Conservation (phyloP, 306 rosid genomes). For the Quercus bicolor region DNA sequence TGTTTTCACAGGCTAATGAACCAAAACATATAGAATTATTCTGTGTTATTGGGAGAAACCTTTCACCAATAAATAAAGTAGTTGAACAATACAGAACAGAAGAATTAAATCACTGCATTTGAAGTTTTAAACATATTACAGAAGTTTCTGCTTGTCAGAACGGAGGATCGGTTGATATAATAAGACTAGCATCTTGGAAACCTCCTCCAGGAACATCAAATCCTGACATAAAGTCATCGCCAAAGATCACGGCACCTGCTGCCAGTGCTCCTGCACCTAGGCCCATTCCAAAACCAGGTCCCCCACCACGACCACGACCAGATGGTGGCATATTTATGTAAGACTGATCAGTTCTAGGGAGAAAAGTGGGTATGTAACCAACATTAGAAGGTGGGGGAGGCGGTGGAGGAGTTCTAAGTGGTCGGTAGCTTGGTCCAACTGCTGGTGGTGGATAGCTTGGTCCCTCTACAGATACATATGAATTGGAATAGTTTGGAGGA, state of each 20-base stretch:
- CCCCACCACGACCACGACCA: slow-evolving; percentile 26
- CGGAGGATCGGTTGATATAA: slow-evolving; percentile 39
- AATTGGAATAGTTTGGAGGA: slow-evolving; percentile 39
- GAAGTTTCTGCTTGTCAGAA: slow-evolving; percentile 31
- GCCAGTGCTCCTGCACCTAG: slow-evolving; percentile 78
- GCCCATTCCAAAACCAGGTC: slow-evolving; percentile 52
- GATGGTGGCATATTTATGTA: slow-evolving; percentile 47
- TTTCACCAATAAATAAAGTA: background rate
- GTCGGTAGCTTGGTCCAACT: slow-evolving; percentile 45
- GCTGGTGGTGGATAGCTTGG: slow-evolving; percentile 38
- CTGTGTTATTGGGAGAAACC: background rate
- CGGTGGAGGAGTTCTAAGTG: slow-evolving; percentile 48
- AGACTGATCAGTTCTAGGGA: slow-evolving; percentile 41
- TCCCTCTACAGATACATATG: slow-evolving; percentile 36
- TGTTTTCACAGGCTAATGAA: background rate
- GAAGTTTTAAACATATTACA: background rate
- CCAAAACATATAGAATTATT: background rate
- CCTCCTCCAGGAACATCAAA: slow-evolving; percentile 43
- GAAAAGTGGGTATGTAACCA: slow-evolving; percentile 54
- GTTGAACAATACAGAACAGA: background rate
- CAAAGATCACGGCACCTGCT: slow-evolving; percentile 80
- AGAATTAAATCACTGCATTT: slow-evolving; percentile 3
- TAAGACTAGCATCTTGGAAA: slow-evolving; percentile 40
- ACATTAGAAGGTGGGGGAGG: slow-evolving; percentile 58
- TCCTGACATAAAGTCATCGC: slow-evolving; percentile 80